A percentile compares a stretch with the other conserved stretches of the same genome.
These are phyloP conservation scores for Acer saccharum DNA, from an alignment of 345 rosid genomes.

Conservation along the genomic window DNA sequence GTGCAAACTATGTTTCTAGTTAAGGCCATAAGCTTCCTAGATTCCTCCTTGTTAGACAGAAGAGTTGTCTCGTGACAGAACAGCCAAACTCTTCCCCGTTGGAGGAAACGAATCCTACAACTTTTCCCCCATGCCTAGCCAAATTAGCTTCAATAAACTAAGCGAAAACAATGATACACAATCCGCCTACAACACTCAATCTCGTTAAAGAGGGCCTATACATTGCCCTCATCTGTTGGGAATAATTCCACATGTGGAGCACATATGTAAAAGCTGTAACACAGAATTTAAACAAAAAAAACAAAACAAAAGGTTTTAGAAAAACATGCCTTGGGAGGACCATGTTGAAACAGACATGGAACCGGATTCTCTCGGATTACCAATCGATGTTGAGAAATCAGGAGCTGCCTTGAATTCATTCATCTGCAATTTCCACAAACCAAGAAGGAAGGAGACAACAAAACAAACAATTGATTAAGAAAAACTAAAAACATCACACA, in stretches of 20 bases:
- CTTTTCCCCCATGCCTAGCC: slow-evolving; percentile 14
- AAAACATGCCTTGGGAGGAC: slow-evolving; percentile 64
- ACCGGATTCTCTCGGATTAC: slow-evolving; percentile 56
- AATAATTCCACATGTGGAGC: slow-evolving; percentile 31
- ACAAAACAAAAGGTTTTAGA: neutral
- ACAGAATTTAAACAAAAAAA: neutral
- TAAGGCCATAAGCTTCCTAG: slow-evolving; percentile 15
- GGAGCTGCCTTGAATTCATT: slow-evolving; percentile 69
- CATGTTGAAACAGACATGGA: slow-evolving; percentile 57
- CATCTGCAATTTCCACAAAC: slow-evolving; percentile 58
- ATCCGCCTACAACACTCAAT: neutral
- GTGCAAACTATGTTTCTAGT: slow-evolving; percentile 7
- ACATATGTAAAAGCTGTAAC: neutral
- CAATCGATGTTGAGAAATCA: slow-evolving; percentile 62
- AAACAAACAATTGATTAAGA: slow-evolving; percentile 1
- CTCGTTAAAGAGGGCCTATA: slow-evolving; percentile 33
- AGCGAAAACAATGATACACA: neutral
- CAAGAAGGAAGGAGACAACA: neutral
- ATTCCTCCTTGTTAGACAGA: slow-evolving; percentile 27
- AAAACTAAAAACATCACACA: neutral
- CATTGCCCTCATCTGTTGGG: slow-evolving; percentile 34
- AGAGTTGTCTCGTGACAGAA: slow-evolving; percentile 51
- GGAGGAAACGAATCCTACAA: slow-evolving; percentile 37
- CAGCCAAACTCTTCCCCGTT: slow-evolving; percentile 42
- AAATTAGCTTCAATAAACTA: slow-evolving; percentile 21